These are phyloP conservation scores for Colletotrichum sp. DNA, from an alignment of 2,329 filamentous ascomycete genomes.

Conservation along the genomic window DNA sequence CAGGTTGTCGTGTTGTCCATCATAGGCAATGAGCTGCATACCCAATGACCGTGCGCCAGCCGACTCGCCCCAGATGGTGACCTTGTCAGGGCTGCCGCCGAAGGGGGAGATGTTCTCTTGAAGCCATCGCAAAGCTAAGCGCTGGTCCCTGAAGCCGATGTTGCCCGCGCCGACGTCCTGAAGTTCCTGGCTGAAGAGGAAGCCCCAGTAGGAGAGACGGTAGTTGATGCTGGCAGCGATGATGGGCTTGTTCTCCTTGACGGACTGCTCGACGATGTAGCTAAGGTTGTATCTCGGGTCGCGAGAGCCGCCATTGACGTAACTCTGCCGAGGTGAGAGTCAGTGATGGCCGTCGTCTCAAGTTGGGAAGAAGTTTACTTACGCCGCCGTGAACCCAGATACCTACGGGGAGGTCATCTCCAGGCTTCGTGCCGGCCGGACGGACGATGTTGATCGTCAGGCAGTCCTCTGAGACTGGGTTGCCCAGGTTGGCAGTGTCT, in stretches of 20 bases:
- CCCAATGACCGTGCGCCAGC: slow-evolving; percentile 65
- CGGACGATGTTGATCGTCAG: slow-evolving; percentile 54
- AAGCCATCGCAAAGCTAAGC: slow-evolving; percentile 65
- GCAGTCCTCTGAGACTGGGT: slow-evolving; percentile 58
- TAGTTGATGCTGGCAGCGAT: slow-evolving; percentile 71
- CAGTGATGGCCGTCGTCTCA: background rate
- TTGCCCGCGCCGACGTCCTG: slow-evolving; percentile 60
- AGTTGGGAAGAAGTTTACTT: slow-evolving; percentile 14
- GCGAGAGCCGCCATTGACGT: slow-evolving; percentile 37
- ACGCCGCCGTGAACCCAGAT: slow-evolving; percentile 65
- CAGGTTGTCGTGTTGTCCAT: slow-evolving; percentile 63
- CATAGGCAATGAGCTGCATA: slow-evolving; percentile 66
- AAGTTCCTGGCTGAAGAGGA: slow-evolving; percentile 61
- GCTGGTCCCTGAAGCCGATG: slow-evolving; percentile 65
- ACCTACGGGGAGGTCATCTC: slow-evolving; percentile 56
- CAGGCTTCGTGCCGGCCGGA: slow-evolving; percentile 46
- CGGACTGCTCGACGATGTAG: slow-evolving; percentile 37
- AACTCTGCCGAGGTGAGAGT: slow-evolving; percentile 7
- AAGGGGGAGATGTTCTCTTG: slow-evolving; percentile 68
- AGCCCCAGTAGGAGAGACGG: slow-evolving; percentile 66
- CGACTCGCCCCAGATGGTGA: slow-evolving; percentile 70
- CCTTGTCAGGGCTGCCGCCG: slow-evolving; percentile 67
- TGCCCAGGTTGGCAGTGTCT: slow-evolving; percentile 28
- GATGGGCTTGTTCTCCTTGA: slow-evolving; percentile 55
- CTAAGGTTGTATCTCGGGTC: slow-evolving; percentile 37